phyloP scores from a whole-genome alignment of 352 stramenopile species.

The Phytophthora vignae region DNA sequence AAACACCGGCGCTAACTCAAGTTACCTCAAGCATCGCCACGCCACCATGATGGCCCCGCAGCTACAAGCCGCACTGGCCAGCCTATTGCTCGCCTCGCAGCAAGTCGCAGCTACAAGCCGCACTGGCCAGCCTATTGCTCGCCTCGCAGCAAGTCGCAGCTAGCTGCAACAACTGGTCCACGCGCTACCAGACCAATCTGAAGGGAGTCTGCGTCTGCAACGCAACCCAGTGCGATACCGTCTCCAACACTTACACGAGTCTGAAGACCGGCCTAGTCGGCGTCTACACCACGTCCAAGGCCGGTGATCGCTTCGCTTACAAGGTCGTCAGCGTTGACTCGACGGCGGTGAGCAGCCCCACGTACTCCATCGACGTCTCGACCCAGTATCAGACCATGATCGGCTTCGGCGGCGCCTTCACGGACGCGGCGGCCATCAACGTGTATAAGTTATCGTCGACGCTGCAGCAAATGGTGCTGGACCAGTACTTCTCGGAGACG shows the following conservation, averaged over 20 bases:
- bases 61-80: slow-evolving; percentile 11
- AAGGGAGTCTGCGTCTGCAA: slow-evolving; percentile 66
- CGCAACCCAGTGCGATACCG: slow-evolving; percentile 54
- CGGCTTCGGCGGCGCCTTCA: slow-evolving; percentile 91
- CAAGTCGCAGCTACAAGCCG: slow-evolving; percentile 15
- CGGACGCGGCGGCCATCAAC: slow-evolving; percentile 86
- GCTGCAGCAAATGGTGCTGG: slow-evolving; percentile 73
- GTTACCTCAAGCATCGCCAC: not conserved
- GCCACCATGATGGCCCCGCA: slow-evolving; percentile 15
- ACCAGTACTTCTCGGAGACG: slow-evolving; percentile 79
- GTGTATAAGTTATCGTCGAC: slow-evolving; percentile 68
- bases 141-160: slow-evolving; percentile 23
- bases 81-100: slow-evolving; percentile 17
- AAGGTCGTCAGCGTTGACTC: slow-evolving; percentile 40
- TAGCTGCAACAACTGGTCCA: slow-evolving; percentile 55
- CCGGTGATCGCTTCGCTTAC: slow-evolving; percentile 55
- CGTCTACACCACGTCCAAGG: slow-evolving; percentile 60
- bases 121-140: slow-evolving; percentile 14
- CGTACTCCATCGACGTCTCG: slow-evolving; percentile 57
- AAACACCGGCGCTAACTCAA: slow-evolving; percentile 2
- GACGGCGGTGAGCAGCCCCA: slow-evolving; percentile 33
- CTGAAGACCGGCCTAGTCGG: slow-evolving; percentile 47
- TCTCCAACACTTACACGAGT: slow-evolving; percentile 55
- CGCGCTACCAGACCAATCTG: slow-evolving; percentile 52
- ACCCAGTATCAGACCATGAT: slow-evolving; percentile 82